Base-by-base conservation (phyloP, 2,329 filamentous ascomycete genomes). In the Ophiocordyceps camponoti-rufipedis region DNA sequence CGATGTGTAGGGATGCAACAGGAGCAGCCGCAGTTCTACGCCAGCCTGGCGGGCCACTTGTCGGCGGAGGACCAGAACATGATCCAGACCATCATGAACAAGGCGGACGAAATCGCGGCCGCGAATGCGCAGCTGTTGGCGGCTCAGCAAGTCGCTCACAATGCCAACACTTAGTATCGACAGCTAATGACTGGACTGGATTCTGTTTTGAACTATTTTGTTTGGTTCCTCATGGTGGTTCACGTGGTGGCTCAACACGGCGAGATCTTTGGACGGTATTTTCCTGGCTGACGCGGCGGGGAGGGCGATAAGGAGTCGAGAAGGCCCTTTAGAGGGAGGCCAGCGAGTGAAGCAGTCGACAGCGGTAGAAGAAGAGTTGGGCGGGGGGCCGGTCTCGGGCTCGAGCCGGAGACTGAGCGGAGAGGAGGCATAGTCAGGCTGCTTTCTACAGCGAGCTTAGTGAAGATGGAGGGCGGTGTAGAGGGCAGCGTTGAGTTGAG, bases 21-120 rank as follows among this genome's bases (percentile, higher is more conserved):
- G 66, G 82, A 88, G 55, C 87, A 95, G 57, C 88, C 89, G 14
- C 82, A 88, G 53, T 81, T 94, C 53, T 98, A 96, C 60, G 70
- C 80, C 41, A 80, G 72, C 48, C 71, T 98, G 48, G 86, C 85
- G 19, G 78, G 81, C 53, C 82, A 85, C 49, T 74, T 96, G 39
- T 79, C 75, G 35, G 70, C 78, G 1, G 85, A 91, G 44, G 88
- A 96, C 58, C 85, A 91, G 60, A 74, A 74, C 50, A 72, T 93
- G 43, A 75, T 96, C 50, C 80, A 93, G 60, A 74, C 70, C 19
- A 85, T 89, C 46, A 76, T 94, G 62, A 84, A 83, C 46, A 72
- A 72, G 53, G 65, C 65, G 2, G 62, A 68, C 45, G 65, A 69
- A 52, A 62, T 67, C 45, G 65, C 63, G 18, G 55, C 53, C 32